These are phyloP conservation scores for Cenococcum geophilum DNA, from an alignment of 495 filamentous ascomycete genomes.

Conservation along the genomic window DNA sequence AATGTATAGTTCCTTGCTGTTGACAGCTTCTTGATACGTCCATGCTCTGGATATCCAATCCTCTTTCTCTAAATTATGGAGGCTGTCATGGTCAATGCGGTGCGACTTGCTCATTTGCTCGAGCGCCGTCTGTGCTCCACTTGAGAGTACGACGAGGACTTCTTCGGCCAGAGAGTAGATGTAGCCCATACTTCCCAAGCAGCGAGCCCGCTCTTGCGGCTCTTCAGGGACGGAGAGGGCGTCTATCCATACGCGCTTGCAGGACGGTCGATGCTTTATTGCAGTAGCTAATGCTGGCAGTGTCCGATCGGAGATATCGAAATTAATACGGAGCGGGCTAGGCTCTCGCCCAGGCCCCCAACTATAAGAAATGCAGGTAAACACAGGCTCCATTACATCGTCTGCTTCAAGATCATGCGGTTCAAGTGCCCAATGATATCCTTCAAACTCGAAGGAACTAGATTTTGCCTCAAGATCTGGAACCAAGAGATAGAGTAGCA, in stretches of 20 bases:
- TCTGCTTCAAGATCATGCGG: too few species aligned
- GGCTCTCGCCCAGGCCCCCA: constrained; percentile 1
- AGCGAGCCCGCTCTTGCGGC: neutral
- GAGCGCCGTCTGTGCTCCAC: constrained; percentile 6
- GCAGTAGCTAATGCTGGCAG: constrained; percentile 12
- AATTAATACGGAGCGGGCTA: constrained; percentile 3
- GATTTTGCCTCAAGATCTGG: too few species aligned
- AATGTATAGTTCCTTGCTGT: constrained; percentile 10
- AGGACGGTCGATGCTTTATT: constrained; percentile 10
- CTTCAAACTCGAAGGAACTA: too few species aligned
- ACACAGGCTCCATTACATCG: neutral
- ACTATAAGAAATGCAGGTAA: constrained; percentile 13
- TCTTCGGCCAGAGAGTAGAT: constrained; percentile 23
- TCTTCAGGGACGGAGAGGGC: constrained; percentile 24
- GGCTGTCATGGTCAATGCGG: neutral
- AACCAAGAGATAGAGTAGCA: too few species aligned
- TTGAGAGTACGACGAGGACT: constrained; percentile 22
- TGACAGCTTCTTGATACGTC: constrained; percentile 31
- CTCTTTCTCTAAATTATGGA: constrained; percentile 20
- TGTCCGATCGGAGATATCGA: constrained; percentile 10
- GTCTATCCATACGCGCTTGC: constrained; percentile 23
- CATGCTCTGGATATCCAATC: constrained; percentile 26
- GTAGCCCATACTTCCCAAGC: constrained; percentile 29
- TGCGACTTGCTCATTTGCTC: constrained; percentile 5
- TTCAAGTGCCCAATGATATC: too few species aligned